phyloP scores from a whole-genome alignment of 1,139 yeast species.

The Geotrichum europaeum region DNA sequence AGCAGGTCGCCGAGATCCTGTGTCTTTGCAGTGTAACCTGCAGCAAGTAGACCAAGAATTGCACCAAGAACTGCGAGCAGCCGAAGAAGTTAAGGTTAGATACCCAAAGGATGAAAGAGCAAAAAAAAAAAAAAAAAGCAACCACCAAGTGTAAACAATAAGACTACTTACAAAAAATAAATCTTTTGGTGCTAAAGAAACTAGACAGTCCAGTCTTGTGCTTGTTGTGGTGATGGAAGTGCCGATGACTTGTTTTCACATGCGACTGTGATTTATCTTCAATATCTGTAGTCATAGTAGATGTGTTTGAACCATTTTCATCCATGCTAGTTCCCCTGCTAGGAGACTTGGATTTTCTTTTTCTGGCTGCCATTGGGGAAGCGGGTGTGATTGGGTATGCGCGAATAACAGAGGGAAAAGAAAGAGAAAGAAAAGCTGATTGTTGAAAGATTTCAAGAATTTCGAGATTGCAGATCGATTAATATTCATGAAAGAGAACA shows the following conservation, averaged over 20 bases:
- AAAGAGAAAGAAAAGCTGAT: background rate
- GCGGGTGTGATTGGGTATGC: background rate
- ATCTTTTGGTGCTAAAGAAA: slow-evolving; percentile 8
- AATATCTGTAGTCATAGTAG: background rate
- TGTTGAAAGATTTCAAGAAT: background rate
- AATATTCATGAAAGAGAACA: background rate
- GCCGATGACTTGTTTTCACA: background rate
- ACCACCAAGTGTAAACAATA: background rate
- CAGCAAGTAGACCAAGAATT: slow-evolving; percentile 57
- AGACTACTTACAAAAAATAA: slow-evolving; percentile 8
- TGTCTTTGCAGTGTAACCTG: slow-evolving; percentile 54
- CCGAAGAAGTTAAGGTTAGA: background rate
- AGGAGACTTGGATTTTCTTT: slow-evolving; percentile 4
- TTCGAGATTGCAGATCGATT: background rate
- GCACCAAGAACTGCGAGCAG: slow-evolving; percentile 45
- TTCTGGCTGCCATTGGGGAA: slow-evolving; percentile 1
- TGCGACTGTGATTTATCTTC: background rate
- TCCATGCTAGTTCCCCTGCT: background rate
- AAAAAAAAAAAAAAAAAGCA: background rate
- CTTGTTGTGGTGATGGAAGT: background rate
- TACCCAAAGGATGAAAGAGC: background rate
- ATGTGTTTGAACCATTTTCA: background rate
- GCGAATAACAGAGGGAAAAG: background rate
- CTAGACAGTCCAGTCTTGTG: background rate
- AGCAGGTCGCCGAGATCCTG: slow-evolving; percentile 46